Conservation (phyloP, 371 early-diverging fungal species). For the Blakeslea trispora region DNA sequence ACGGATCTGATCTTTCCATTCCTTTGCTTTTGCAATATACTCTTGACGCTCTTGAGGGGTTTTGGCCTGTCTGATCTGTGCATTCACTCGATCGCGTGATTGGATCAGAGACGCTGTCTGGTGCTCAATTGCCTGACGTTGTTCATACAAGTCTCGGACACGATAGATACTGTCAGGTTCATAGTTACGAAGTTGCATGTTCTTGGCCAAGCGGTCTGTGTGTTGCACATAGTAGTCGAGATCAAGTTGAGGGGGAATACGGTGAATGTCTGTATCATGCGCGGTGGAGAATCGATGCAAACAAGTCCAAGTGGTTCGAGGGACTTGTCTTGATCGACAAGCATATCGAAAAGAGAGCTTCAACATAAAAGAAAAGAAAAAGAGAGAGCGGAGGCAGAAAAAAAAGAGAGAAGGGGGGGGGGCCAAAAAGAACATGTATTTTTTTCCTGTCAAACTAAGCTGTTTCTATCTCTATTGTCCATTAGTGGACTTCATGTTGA, state of each 20-base stretch:
- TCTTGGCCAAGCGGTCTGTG: constrained; percentile 47
- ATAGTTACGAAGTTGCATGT: constrained; percentile 59
- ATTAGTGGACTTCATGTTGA: too few species aligned
- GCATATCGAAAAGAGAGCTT: too few species aligned
- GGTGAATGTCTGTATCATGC: constrained; percentile 18
- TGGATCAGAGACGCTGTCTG: constrained; percentile 4
- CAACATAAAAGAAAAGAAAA: too few species aligned
- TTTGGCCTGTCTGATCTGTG: constrained; percentile 16
- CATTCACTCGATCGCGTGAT: constrained; percentile 21
- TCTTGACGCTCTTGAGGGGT: constrained; percentile 13
- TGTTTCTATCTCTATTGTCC: too few species aligned
- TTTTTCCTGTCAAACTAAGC: too few species aligned
- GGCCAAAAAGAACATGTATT: too few species aligned
- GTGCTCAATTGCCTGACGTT: constrained; percentile 22
- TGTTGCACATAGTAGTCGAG: constrained; percentile 60
- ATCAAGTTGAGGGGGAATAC: constrained; percentile 60
- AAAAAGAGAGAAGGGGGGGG: too few species aligned
- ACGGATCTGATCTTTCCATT: constrained; percentile 26
- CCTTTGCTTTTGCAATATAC: constrained; percentile 23
- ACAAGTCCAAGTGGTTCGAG: background rate
- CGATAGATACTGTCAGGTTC: constrained; percentile 39
- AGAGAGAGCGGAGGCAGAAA: too few species aligned
- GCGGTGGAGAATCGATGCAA: background rate
- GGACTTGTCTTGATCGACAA: too few species aligned
- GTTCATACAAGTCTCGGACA: constrained; percentile 56